phyloP scores from a whole-genome alignment of 2,329 filamentous ascomycete species.

The Aspergillus ochraceoroseus region DNA sequence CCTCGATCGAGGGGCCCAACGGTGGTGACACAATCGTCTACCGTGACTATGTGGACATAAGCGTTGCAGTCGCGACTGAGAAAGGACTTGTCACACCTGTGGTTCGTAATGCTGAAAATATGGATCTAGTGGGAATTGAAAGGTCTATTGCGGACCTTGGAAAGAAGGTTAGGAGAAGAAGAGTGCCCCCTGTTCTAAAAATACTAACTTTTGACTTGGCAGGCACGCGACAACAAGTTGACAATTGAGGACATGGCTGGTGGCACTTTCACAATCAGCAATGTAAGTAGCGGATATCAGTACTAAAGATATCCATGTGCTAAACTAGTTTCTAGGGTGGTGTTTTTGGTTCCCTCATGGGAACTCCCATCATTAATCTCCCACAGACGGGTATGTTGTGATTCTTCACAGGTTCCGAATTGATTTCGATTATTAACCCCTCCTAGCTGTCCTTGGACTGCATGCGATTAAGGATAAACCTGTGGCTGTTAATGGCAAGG shows the following conservation, averaged over 20 bases:
- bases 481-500: conserved; percentile 83
- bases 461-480: conserved; percentile 96
- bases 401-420: neutral
- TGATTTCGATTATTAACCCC: conserved; percentile 18
- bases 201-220: conserved; percentile 6
- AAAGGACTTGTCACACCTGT: conserved; percentile 97
- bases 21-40: conserved; percentile 97
- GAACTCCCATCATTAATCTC: conserved; percentile 96
- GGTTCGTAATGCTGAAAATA: conserved; percentile 82
- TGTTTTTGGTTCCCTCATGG: conserved; percentile 95
- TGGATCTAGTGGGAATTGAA: conserved; percentile 88
- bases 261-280: conserved; percentile 96
- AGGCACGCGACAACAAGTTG: conserved; percentile 92
- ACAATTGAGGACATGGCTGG: conserved; percentile 99
- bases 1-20: conserved; percentile 91
- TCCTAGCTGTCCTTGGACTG: conserved; percentile 70
- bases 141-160: conserved; percentile 87
- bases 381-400: conserved; percentile 67
- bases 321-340: conserved; percentile 53
- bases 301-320: neutral
- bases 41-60: conserved; percentile 96
- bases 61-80: conserved; percentile 92
- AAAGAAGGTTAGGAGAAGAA: conserved; percentile 65
- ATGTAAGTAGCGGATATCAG: conserved; percentile 48
- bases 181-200: neutral